Evolutionary conservation across 1,284 basidiomycete genomes (phyloP).

Genomic region (Tylopilus sp.): DNA sequence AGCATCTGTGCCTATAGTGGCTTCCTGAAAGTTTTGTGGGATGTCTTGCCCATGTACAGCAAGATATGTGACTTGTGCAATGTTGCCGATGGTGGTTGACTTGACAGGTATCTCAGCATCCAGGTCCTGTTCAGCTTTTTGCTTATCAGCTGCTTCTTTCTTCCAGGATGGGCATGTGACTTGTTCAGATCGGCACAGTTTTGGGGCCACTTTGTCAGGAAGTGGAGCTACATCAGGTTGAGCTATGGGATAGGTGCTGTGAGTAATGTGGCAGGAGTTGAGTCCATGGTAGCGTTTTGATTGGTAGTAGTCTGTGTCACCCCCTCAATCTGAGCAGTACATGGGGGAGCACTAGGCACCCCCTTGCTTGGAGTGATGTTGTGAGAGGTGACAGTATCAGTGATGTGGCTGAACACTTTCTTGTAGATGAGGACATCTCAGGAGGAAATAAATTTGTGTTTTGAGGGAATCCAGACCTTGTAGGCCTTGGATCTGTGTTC

Average conservation of each 20-base stretch:
- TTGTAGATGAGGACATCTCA: too few relatives aligned
- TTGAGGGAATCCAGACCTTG: too few relatives aligned
- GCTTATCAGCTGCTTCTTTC: background rate
- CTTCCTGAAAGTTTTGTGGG: background rate
- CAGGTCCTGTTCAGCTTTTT: background rate
- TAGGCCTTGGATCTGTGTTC: too few relatives aligned
- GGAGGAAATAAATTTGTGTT: too few relatives aligned
- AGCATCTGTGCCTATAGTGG: background rate
- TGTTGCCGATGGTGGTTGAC: background rate
- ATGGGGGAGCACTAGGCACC: background rate
- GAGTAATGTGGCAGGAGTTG: background rate
- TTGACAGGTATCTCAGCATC: background rate
- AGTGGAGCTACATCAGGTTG: background rate
- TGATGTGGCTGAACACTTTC: too few relatives aligned
- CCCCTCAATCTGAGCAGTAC: background rate
- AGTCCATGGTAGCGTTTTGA: background rate
- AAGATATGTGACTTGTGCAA: background rate
- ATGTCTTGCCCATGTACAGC: background rate
- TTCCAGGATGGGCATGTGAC: background rate
- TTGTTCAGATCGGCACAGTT: background rate
- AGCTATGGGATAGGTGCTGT: background rate
- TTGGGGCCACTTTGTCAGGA: background rate
- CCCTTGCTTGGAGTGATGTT: background rate
- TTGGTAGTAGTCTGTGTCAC: background rate
- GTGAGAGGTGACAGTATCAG: background rate